These are phyloP conservation scores for Rhodotorula sp. DNA, from an alignment of 1,284 basidiomycete species.

Conservation along the genomic window DNA sequence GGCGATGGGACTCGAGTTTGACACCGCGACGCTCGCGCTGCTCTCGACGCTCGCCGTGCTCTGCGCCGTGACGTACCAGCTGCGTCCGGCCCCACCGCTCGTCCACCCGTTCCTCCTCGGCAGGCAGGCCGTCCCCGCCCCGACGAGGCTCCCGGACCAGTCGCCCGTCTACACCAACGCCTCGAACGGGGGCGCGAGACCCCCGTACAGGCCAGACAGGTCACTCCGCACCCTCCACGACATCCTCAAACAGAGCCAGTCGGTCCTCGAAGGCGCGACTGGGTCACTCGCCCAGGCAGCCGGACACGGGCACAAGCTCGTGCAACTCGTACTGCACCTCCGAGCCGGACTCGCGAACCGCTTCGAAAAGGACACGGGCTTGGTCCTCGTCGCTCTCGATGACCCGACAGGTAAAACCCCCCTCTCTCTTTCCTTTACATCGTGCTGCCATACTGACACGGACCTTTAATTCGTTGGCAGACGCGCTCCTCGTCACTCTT, in stretches of 20 bases:
- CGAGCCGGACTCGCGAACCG: slow-evolving; percentile 21
- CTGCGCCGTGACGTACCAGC: slow-evolving; percentile 5
- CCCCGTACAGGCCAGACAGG: slow-evolving; percentile 26
- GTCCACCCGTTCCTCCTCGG: slow-evolving; percentile 41
- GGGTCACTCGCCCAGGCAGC: not conserved
- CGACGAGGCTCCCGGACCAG: slow-evolving; percentile 20
- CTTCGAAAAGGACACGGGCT: slow-evolving; percentile 6
- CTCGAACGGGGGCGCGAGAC: slow-evolving; percentile 6
- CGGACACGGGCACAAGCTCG: slow-evolving; percentile 22
- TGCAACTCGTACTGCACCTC: slow-evolving; percentile 14
- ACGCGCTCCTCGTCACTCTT: slow-evolving; percentile 36
- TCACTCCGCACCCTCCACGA: slow-evolving; percentile 14
- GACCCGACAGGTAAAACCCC: slow-evolving; percentile 26
- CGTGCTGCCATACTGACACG: not conserved
- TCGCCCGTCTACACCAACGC: slow-evolving; percentile 36
- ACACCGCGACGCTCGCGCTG: slow-evolving; percentile 28
- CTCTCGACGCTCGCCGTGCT: slow-evolving; percentile 9
- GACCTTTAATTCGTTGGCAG: slow-evolving; percentile 4
- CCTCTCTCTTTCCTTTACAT: not conserved
- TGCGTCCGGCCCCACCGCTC: slow-evolving; percentile 30
- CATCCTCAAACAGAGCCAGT: slow-evolving; percentile 13
- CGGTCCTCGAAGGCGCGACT: slow-evolving; percentile 25
- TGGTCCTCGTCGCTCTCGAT: slow-evolving; percentile 25
- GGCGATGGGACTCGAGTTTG: slow-evolving; percentile 7
- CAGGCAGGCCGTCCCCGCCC: slow-evolving; percentile 15